A percentile compares a stretch with the other conserved stretches of the same genome.
Evolutionary conservation across 108 stramenopile species (phyloP).

Genomic region (Halocafeteria seosinensis): DNA sequence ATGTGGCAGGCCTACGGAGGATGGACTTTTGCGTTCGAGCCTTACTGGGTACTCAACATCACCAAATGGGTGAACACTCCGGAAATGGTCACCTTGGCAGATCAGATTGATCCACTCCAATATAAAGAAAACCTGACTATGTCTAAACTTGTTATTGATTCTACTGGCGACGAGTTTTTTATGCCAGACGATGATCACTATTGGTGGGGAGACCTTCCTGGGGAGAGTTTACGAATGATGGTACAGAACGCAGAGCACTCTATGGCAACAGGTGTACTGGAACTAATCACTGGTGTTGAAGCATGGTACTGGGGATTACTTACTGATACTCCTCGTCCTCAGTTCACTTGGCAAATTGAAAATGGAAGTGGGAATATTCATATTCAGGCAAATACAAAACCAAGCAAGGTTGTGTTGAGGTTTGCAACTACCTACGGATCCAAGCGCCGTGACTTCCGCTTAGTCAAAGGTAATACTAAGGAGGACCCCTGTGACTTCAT

Average conservation of each 20-base stretch:
- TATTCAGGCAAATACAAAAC: not conserved
- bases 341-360: constrained; percentile 14
- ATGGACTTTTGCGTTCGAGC: constrained; percentile 11
- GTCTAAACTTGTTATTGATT: constrained; percentile 20
- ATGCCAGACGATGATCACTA: constrained; percentile 18
- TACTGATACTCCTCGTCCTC: constrained; percentile 2
- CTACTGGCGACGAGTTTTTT: constrained; percentile 21
- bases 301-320: not conserved
- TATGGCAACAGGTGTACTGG: constrained; percentile 14
- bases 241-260: constrained; percentile 22
- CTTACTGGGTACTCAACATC: not conserved
- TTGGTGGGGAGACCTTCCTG: constrained; percentile 21
- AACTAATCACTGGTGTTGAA: constrained; percentile 5
- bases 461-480: not conserved
- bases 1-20: constrained; percentile 14
- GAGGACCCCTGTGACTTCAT: not conserved
- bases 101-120: constrained; percentile 5
- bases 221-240: constrained; percentile 16
- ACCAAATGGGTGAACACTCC: not conserved
- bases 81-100: not conserved
- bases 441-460: constrained; percentile 3
- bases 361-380: constrained; percentile 12
- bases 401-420: not conserved
- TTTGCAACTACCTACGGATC: not conserved
- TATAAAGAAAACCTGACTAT: constrained; percentile 21